phyloP scores from a whole-genome alignment of 2,329 filamentous ascomycete genomes.

The Penicillium sp. region DNA sequence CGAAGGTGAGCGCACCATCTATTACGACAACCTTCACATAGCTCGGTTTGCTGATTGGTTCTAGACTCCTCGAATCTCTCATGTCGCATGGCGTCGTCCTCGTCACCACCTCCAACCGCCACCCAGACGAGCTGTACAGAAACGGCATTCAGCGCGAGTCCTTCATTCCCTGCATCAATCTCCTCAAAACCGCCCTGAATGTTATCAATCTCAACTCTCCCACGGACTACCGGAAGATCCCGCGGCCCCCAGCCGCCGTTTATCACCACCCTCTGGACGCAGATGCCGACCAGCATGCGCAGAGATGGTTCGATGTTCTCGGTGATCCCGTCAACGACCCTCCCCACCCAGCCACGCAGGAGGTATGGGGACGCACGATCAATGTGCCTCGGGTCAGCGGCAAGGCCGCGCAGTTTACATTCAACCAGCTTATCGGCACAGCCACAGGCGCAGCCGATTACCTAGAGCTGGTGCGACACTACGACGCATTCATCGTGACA shows the following conservation, averaged over 20 bases:
- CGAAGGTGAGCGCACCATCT: constrained; percentile 53
- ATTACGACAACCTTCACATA: neutral
- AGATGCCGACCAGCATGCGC: constrained; percentile 71
- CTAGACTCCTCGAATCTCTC: constrained; percentile 72
- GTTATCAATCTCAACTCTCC: constrained; percentile 93
- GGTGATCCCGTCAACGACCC: constrained; percentile 73
- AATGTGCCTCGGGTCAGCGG: constrained; percentile 82
- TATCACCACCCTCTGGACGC: constrained; percentile 85
- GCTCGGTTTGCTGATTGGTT: constrained; percentile 22
- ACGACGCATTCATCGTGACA: constrained; percentile 88
- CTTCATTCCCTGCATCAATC: constrained; percentile 90
- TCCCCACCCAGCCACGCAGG: constrained; percentile 72
- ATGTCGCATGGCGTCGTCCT: constrained; percentile 97
- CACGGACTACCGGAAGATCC: constrained; percentile 96
- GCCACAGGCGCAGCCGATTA: constrained; percentile 94
- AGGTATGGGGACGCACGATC: constrained; percentile 90
- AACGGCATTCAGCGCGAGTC: constrained; percentile 95
- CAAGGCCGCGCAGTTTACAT: constrained; percentile 82
- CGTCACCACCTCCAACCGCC: constrained; percentile 94
- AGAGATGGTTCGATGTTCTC: constrained; percentile 94
- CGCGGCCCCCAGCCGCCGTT: constrained; percentile 84
- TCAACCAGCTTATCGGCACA: constrained; percentile 81
- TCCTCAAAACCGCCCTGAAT: constrained; percentile 76
- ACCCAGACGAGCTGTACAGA: constrained; percentile 93
- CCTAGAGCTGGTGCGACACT: constrained; percentile 81